Evolutionary conservation across 2,329 filamentous ascomycete species (phyloP), one percentile per base, ranked within the genome.

Genomic region (Penicillium freii): DNA sequence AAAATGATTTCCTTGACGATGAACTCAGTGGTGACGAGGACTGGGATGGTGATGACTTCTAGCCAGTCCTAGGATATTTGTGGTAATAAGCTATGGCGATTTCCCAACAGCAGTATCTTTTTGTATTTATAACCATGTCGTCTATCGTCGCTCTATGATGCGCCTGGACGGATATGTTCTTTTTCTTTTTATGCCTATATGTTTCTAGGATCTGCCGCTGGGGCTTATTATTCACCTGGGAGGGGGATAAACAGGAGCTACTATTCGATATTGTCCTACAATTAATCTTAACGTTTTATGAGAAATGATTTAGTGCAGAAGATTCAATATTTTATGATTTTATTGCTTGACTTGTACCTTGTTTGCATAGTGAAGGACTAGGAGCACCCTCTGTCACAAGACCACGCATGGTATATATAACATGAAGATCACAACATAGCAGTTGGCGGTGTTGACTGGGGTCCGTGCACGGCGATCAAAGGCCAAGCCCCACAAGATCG

Each of bases 21-120:
- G 84, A 87, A 66, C 71, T 75, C 1, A 85, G 82, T 66, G 84
- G 81, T 4, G 84, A 87, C 65, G 84, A 85, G 57, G 84, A 87
- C 59, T 87, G 84, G 84, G 78, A 80, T 55, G 83, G 81, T 9
- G 75, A 78, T 40, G 78, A 80, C 39, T 55, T 64, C 27, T 66
- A 71, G 40, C 44, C 61, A 27, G 61, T 40, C 23, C 58, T 58
- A 23, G 62, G 62, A 2, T 59, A 68, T 65, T 66, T 65, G 23
- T 70, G 67, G 65, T 70, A 57, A 54, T 44, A 19, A 7, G 21
- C 34, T 23, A 38, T 38, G 40, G 13, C 23, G 10, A 27, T 15
- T 7, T 34, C 5, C 27, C 5, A 40, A 11, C 8, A 10, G 33
- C 11, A 38, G n/a, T 27, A 17, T 23, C 9, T 21, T 23, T 10